Percentiles rank a stretch among this genome's conserved stretches.
Evolutionary conservation across 2,329 filamentous ascomycete genomes (phyloP).

Genomic region (Calonectria henricotiae): DNA sequence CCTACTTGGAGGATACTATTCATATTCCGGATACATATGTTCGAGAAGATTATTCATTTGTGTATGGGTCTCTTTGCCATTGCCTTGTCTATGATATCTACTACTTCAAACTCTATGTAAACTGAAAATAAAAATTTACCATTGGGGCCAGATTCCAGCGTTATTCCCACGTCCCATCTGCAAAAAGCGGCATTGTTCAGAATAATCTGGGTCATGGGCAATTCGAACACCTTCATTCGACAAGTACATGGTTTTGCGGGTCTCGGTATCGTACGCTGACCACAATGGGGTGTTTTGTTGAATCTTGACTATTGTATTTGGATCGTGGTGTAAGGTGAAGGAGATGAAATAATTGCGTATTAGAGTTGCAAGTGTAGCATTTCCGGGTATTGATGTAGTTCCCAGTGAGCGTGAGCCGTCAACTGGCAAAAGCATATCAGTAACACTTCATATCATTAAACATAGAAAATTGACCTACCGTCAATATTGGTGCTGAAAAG

Average conservation of each 20-base stretch:
- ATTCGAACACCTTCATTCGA: neutral
- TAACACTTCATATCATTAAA: neutral
- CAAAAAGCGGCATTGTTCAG: neutral
- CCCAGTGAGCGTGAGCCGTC: neutral
- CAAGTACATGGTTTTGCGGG: neutral
- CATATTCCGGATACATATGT: no score
- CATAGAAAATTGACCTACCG: neutral
- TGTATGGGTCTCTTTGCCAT: no score
- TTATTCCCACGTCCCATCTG: slow-evolving; percentile 8
- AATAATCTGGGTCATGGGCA: slow-evolving; percentile 1
- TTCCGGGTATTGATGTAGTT: neutral
- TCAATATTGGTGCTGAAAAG: neutral
- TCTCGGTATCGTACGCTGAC: neutral
- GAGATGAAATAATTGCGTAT: slow-evolving; percentile 17
- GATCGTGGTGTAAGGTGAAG: neutral
- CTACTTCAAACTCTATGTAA: no score
- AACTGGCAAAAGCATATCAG: neutral
- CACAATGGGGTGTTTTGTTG: neutral
- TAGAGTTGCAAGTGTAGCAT: neutral
- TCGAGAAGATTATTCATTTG: no score
- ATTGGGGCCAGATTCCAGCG: slow-evolving; percentile 1
- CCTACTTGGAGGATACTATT: no score
- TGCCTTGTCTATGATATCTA: no score
- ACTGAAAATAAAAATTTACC: neutral
- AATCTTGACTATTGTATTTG: neutral